Evolutionary conservation across 352 stramenopile genomes (phyloP).

Genomic region (Phytophthora aleatoria): DNA sequence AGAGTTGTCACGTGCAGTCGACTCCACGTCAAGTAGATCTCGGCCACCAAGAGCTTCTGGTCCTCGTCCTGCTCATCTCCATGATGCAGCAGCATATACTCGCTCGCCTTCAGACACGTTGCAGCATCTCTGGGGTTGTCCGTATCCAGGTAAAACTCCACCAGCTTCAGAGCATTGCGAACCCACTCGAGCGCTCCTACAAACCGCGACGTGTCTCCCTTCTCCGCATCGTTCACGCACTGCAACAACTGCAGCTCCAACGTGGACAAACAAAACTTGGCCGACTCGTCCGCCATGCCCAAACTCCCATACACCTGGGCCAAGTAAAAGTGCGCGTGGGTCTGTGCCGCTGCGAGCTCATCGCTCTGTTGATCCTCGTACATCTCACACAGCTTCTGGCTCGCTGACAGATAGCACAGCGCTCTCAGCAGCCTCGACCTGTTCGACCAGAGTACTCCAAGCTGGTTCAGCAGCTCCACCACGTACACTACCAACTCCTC

Average conservation of each 20-base stretch:
- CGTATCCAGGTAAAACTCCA: conserved; percentile 64
- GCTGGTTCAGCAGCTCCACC: conserved; percentile 59
- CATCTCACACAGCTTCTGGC: conserved; percentile 29
- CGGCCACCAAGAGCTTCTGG: conserved; percentile 39
- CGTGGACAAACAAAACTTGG: conserved; percentile 65
- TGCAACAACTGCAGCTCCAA: conserved; percentile 59
- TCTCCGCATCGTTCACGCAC: conserved; percentile 10
- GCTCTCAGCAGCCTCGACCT: conserved; percentile 47
- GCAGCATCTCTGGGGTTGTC: conserved; percentile 52
- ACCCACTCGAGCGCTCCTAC: conserved; percentile 55
- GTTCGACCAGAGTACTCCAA: conserved; percentile 75
- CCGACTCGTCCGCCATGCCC: conserved; percentile 51
- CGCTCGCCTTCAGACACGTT: conserved; percentile 50
- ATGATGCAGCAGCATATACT: conserved; percentile 44
- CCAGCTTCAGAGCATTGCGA: conserved; percentile 56
- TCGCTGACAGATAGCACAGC: conserved; percentile 62
- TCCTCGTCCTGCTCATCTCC: conserved; percentile 15
- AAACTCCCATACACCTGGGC: conserved; percentile 71
- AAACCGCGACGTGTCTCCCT: conserved; percentile 9
- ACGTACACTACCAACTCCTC: conserved; percentile 29
- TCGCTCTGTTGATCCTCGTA: conserved; percentile 6
- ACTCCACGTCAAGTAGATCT: conserved; percentile 57
- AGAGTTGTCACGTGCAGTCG: conserved; percentile 57
- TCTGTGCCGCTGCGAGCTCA: conserved; percentile 29
- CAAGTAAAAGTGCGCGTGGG: conserved; percentile 72